Conservation (phyloP, 345 rosid species). For the Streptanthus diversifolius region DNA sequence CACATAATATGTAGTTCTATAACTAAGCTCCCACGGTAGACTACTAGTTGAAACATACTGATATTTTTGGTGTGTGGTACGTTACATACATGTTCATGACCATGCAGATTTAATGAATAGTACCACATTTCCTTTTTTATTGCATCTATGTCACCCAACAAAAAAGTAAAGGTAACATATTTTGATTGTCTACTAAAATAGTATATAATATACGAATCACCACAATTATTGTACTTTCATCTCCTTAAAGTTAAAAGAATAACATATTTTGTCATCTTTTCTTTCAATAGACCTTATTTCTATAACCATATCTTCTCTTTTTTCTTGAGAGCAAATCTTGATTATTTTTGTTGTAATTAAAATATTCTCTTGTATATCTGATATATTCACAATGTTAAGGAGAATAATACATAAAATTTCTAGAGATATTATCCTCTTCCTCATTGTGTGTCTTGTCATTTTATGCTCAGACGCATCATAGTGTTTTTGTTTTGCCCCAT, state of each 20-base stretch:
- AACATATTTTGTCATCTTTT: neutral
- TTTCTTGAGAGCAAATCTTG: conserved; percentile 9
- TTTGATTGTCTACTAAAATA: neutral
- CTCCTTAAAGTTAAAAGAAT: neutral
- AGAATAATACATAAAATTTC: neutral
- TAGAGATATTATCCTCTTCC: neutral
- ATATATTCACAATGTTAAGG: neutral
- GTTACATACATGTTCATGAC: neutral
- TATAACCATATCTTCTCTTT: conserved; percentile 21
- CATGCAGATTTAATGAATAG: neutral
- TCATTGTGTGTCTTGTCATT: neutral
- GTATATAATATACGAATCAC: neutral
- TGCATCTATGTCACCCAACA: neutral
- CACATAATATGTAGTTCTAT: neutral
- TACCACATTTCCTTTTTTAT: neutral
- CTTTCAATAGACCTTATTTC: neutral
- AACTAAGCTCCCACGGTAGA: neutral
- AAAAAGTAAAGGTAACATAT: neutral
- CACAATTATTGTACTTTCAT: conserved; percentile 1
- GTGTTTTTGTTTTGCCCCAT: no score
- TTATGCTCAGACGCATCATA: neutral
- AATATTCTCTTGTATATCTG: neutral
- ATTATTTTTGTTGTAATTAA: neutral
- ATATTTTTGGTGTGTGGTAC: neutral
- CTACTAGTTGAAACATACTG: neutral